Evolutionary conservation across 768 basidiomycete genomes (phyloP).

Genomic region (Lentinula edodes): DNA sequence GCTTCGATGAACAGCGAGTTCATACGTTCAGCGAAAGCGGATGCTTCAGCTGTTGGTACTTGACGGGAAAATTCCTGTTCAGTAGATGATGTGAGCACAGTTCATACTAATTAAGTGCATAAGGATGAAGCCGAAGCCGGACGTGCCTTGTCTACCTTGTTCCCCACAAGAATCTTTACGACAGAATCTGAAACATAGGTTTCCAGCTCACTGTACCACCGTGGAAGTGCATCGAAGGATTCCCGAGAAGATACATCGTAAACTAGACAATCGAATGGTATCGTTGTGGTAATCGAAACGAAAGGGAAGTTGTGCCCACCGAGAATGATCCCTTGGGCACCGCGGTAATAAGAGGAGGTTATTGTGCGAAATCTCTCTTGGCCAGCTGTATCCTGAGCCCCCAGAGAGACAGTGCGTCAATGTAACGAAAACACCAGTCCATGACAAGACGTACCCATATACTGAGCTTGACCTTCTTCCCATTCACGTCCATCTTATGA

Average conservation of each 20-base stretch:
- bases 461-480: constrained; percentile 84
- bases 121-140: not conserved
- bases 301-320: constrained; percentile 30
- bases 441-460: constrained; percentile 77
- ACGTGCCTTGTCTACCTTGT: constrained; percentile 86
- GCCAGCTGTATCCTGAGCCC: constrained; percentile 83
- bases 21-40: constrained; percentile 77
- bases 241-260: constrained; percentile 93
- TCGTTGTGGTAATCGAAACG: not conserved
- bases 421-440: not conserved
- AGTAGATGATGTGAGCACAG: not conserved
- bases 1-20: constrained; percentile 86
- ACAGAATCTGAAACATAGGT: constrained; percentile 85
- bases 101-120: not conserved
- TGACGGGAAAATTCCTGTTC: constrained; percentile 84
- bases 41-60: constrained; percentile 73
- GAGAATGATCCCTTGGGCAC: constrained; percentile 78
- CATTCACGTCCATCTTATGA: constrained; percentile 82
- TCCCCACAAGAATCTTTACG: constrained; percentile 92
- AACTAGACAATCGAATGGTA: constrained; percentile 40
- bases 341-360: constrained; percentile 92
- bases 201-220: constrained; percentile 91
- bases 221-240: constrained; percentile 90
- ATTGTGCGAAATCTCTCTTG: constrained; percentile 97
- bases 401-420: not conserved